Base-by-base conservation (phyloP, 352 stramenopile species). In the Peronospora farinosa region DNA sequence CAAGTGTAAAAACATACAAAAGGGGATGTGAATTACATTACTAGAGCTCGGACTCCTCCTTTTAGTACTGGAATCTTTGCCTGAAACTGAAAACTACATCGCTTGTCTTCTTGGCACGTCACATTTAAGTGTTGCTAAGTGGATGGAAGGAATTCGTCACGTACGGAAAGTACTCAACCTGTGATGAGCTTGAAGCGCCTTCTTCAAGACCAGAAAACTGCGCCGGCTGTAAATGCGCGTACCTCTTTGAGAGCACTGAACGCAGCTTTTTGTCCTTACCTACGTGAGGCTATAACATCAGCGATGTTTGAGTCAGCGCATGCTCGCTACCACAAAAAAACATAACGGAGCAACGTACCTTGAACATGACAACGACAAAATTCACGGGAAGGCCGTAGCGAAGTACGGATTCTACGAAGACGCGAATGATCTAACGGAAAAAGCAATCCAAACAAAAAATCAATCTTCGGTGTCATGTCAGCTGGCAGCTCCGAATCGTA, bases 381-480 rank as follows among this genome's bases (percentile, higher is more conserved):
- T 98, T 96, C 32, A 98, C 88, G 5, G 96, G 96, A 9, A 99
- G 77, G 25, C 96, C 96, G 63, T 98, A 99, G 51, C 95, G 89
- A 48, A 99, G 78, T 44, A 98, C 94, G 54, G 87, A 97, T 74
- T 99, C 96, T 33, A 98, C 93, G 75, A 98, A 99, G 11, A 96
- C 80, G 40, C 95, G 89, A 63, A 99, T 90, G 65, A 88, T 87
- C 76, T 86, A 37, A 23, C 28, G 21, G 6, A 45, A 9, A 31
- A 25, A 4, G 30, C 15, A 31, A 40, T 15, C n/a, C n/a, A 50
- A 4, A 31, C 15, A 31, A 40, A 17, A 53, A 35, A 11, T 51
- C 52, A 49, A 40, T 15, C 16, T 40, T 7, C 2, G 5, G 31
- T 15, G 5, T 30, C 33, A n/a, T 17, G 41, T 13, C 21, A 15